Evolutionary conservation across 192 early-diverging fungal genomes (phyloP), one percentile per base, ranked within the genome.

Genomic region (Lobulomyces angularis): DNA sequence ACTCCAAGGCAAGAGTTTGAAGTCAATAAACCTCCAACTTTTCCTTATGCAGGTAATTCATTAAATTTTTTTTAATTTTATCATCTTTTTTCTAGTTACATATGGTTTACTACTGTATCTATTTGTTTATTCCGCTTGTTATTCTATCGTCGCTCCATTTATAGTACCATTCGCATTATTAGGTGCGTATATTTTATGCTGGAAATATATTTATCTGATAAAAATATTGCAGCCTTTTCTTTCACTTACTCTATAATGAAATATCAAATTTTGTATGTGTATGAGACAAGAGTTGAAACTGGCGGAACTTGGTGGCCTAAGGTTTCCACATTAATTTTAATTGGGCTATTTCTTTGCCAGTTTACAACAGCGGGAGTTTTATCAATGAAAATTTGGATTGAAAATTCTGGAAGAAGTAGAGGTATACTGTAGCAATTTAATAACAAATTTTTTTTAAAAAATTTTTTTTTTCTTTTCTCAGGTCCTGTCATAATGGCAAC

Each of bases 1-100:
- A 67, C 67, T 8, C 67, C 67, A 0, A 46, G 67, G 28, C 41
- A 70, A 34, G 29, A 56, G 30, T 52, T 40, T 44, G 50, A 59
- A 40, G 37, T 50, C 14, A 67, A 56, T 16, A 42, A 70, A 41
- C 45, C 61, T 1, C 59, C 56, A 7, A 34, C 22, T 12, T 12
- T 14, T n/a, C 14, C 14, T 12, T n/a, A 12, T 32, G 31, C 12
- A 14, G 12, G 12, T 12, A 3, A 50, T 70, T 14, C 50, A 59
- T 8, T 67, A 48, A 33, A 55, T 50, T 12, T 28, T 46, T 28
- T 42, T 7, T 16, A 16, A 43, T 25, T 43, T 17, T 29, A 16
- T 43, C 7, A 11, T 43, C 18, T 21, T 9, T 49, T 36, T n/a
- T n/a, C n/a, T n/a, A n/a, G n/a, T n/a, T n/a, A n/a, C n/a, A n/a